A percentile compares a stretch with the other conserved stretches of the same genome.
These are phyloP conservation scores for Dunaliella sp. DNA, from an alignment of 139 green algal species.

Conservation along the genomic window DNA sequence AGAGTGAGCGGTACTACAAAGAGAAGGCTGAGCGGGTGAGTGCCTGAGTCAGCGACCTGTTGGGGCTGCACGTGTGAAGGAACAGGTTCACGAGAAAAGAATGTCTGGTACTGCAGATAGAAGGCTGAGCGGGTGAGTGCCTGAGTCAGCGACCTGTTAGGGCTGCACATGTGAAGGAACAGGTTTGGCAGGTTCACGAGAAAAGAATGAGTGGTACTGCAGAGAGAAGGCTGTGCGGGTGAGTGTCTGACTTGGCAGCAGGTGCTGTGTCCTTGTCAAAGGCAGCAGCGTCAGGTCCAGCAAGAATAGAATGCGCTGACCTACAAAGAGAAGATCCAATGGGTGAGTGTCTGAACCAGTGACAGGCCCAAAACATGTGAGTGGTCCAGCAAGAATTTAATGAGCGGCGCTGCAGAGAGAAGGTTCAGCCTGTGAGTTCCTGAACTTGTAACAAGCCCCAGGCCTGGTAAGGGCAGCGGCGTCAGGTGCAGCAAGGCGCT, in stretches of 20 bases:
- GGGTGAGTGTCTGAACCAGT: too few species aligned
- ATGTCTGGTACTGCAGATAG: neutral
- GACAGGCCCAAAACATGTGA: too few species aligned
- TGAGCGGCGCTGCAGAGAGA: neutral
- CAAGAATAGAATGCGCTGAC: neutral
- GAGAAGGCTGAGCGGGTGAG: neutral
- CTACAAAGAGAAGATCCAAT: neutral
- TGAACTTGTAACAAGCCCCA: too few species aligned
- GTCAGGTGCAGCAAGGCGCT: neutral
- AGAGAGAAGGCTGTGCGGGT: neutral
- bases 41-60: too few species aligned
- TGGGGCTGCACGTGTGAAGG: too few species aligned
- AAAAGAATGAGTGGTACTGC: neutral
- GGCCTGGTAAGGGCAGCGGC: neutral
- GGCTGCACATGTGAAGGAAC: too few species aligned
- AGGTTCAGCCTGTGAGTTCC: too few species aligned
- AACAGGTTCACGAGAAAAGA: neutral
- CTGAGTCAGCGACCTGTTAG: too few species aligned
- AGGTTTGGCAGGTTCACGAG: neutral
- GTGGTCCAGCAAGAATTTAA: neutral
- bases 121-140: too few species aligned
- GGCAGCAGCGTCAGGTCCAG: neutral
- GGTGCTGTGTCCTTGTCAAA: too few species aligned
- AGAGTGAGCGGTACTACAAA: neutral
- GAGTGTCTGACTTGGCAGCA: too few species aligned